Base-by-base conservation (phyloP, 345 rosid genomes). In the Hibiscus mutabilis region DNA sequence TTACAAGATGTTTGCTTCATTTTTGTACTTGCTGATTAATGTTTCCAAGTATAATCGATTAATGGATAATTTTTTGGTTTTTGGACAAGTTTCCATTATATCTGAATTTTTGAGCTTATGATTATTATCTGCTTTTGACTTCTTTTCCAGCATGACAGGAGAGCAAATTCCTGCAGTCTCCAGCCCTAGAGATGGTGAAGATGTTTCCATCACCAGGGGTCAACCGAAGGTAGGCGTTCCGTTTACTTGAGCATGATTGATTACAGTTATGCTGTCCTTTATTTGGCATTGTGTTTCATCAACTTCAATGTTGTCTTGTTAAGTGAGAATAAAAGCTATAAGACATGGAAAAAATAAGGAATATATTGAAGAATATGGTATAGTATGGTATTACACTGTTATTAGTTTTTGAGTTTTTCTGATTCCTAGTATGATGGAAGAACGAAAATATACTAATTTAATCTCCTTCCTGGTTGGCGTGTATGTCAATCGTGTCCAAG, bases 101-200 rank as follows among this genome's bases (percentile, higher is more conserved):
- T 42, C 2, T 21, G n/a, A 1, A 15, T 24, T 62, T 59, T 27
- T 60, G 47, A 69, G 52, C 66, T 66, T 61, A 5, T 56, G 63
- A 52, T 77, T 66, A 71, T 42, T 73, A 69, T 74, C 52, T 64
- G 75, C 64, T 67, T 60, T 33, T 78, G 65, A 82, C 77, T 71
- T 77, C 67, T 53, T 77, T 72, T 75, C 75, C 91, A 96, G 99
- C 83, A 96, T 96, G 99, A 88, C 97, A 69, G 94, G 85, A 46
- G 99, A 96, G 85, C 98, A 79, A 79, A 80, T 86, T 77, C 74
- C 79, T 10, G 84, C 97, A 77, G 96, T 97, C 71, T 84, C 97
- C 46, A 96, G 96, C 84, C 99, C 96, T 70, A 82, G 88, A 66
- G 98, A 92, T 69, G 97, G 97, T 60, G 99, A 91, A 66, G 92